Conservation (phyloP, 2,329 filamentous ascomycete genomes). For the Colletotrichum shisoi region DNA sequence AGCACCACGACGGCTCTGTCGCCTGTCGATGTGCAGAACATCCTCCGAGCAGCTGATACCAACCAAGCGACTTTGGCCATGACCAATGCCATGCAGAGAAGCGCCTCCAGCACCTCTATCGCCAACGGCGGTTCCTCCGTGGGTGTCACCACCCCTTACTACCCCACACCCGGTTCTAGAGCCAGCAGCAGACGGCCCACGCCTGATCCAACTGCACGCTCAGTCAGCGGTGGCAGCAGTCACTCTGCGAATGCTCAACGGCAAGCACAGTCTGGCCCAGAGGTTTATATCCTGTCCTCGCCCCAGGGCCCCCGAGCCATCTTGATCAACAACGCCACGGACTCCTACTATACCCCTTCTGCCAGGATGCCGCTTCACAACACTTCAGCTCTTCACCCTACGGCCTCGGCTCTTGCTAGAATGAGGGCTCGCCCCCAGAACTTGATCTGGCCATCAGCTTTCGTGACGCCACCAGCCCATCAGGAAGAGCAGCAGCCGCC, state of each 20-base stretch:
- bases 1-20: constrained; percentile 45
- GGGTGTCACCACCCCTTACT: constrained; percentile 56
- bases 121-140: constrained; percentile 49
- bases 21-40: constrained; percentile 56
- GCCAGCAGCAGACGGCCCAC: constrained; percentile 58
- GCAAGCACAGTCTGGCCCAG: constrained; percentile 48
- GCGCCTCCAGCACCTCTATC: constrained; percentile 57
- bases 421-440: constrained; percentile 35
- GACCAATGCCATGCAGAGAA: constrained; percentile 61
- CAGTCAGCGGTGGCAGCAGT: constrained; percentile 45
- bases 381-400: constrained; percentile 18
- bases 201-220: constrained; percentile 53
- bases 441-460: constrained; percentile 29
- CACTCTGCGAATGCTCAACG: constrained; percentile 41
- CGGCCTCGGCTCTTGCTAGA: constrained; percentile 28
- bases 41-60: constrained; percentile 57
- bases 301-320: constrained; percentile 67
- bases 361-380: constrained; percentile 43
- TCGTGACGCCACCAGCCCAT: constrained; percentile 39
- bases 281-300: constrained; percentile 69
- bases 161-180: constrained; percentile 49
- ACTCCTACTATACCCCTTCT: constrained; percentile 58
- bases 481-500: constrained; percentile 31
- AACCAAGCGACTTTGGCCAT: constrained; percentile 54
- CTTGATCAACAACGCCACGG: constrained; percentile 61